Evolutionary conservation across 2,329 filamentous ascomycete genomes (phyloP), one percentile per base, ranked within the genome.

Genomic region (Verticillium isaacii): DNA sequence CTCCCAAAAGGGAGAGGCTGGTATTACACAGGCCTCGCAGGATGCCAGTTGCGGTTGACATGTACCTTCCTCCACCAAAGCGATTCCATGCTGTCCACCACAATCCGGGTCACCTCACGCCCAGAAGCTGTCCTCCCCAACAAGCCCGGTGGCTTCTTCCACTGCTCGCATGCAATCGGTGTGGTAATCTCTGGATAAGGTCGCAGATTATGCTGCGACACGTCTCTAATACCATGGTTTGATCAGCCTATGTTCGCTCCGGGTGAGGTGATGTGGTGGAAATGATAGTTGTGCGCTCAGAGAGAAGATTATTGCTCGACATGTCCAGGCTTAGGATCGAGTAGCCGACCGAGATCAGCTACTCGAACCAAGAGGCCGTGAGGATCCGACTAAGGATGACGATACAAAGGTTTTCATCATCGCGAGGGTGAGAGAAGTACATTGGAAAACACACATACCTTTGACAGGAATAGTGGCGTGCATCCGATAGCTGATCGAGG

Each of bases 351-450:
- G 32, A 61, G 36, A 59, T 50, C 61, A 41, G 55, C 32, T 50
- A 29, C 56, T 59, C 60, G 41, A 41, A 56, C 58, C 59, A 69
- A 73, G 73, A 70, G 66, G 56, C 62, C 64, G 62, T 58, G 62
- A 66, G 64, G 72, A 76, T 96, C 88, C 85, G 92, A 82, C 91
- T 96, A 96, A 96, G 92, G 92, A 96, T 96, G 92, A 96, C 91
- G 90, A 93, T 93, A 93, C 83, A 79, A 84, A 78, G 76, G 75
- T 82, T 93, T 87, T 95, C 92, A 94, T 96, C 92, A 94, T 89
- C 71, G 67, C 71, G 71, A 61, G 36, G 39, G 56, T 61, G 32
- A 54, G 52, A 60, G 50, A 19, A 62, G 32, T 63, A 17, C 5
- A 19, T 50, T 15, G 17, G 41, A 50, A 7, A 50, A 23, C 4